phyloP scores from a whole-genome alignment of 345 rosid genomes.

The Moricandia moricandioides region DNA sequence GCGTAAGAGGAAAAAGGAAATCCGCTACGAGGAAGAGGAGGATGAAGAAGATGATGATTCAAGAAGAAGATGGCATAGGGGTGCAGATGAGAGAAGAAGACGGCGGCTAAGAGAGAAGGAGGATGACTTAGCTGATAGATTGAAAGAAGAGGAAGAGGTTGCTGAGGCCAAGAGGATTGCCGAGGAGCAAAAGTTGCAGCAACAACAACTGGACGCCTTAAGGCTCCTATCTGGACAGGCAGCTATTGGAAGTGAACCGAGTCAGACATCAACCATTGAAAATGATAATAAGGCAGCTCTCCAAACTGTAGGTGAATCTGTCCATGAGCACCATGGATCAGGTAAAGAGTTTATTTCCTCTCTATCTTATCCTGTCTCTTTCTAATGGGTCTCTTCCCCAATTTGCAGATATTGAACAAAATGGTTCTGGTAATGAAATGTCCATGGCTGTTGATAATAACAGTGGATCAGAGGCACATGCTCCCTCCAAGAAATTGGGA shows the following conservation, averaged over 20 bases:
- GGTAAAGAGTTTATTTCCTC: slow-evolving; percentile 26
- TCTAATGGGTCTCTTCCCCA: slow-evolving; percentile 24
- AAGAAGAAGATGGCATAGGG: slow-evolving; percentile 80
- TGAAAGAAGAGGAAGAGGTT: slow-evolving; percentile 80
- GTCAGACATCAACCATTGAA: slow-evolving; percentile 42
- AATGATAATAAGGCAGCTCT: slow-evolving; percentile 41
- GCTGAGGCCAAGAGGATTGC: slow-evolving; percentile 72
- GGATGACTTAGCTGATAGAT: slow-evolving; percentile 73
- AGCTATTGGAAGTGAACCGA: slow-evolving; percentile 46
- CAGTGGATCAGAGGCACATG: slow-evolving; percentile 55
- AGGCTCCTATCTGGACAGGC: slow-evolving; percentile 51
- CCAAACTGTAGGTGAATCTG: slow-evolving; percentile 30
- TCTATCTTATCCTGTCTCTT: neutral
- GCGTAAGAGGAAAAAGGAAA: slow-evolving; percentile 82
- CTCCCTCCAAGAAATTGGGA: slow-evolving; percentile 75
- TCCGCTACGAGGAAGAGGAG: slow-evolving; percentile 70
- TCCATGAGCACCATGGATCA: slow-evolving; percentile 27
- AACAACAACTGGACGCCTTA: slow-evolving; percentile 57
- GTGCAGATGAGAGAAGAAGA: slow-evolving; percentile 77
- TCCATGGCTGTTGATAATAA: slow-evolving; percentile 31
- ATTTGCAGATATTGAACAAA: slow-evolving; percentile 52
- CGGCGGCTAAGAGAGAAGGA: slow-evolving; percentile 75
- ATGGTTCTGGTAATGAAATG: slow-evolving; percentile 57
- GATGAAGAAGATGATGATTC: slow-evolving; percentile 82
- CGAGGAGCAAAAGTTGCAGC: slow-evolving; percentile 72